Evolutionary conservation across 1,284 basidiomycete genomes (phyloP).

Genomic region (Rhizoctonia solani): DNA sequence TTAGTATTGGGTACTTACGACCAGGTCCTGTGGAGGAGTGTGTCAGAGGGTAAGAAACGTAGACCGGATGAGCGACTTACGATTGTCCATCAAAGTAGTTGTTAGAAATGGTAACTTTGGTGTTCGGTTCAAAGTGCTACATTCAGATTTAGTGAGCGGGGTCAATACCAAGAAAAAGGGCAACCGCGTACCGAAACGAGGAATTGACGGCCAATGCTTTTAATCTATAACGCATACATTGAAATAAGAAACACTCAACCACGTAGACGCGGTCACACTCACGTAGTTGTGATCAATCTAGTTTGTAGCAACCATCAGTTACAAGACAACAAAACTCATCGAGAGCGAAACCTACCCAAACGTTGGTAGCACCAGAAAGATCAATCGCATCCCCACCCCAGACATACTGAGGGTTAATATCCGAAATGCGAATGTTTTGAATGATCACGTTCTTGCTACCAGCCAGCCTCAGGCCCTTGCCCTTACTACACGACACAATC

Average conservation of each 20-base stretch:
- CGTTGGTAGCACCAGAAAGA: slow-evolving; percentile 37
- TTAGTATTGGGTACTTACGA: slow-evolving; percentile 13
- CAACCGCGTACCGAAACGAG: slow-evolving; percentile 40
- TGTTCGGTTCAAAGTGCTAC: slow-evolving; percentile 3
- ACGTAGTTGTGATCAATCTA: slow-evolving; percentile 40
- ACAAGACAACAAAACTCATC: neutral
- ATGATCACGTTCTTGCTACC: slow-evolving; percentile 14
- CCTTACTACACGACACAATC: neutral
- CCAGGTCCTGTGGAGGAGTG: neutral
- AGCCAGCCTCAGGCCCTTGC: neutral
- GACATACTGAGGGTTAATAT: slow-evolving; percentile 6
- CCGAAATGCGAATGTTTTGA: neutral
- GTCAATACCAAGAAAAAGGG: neutral
- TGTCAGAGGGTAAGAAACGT: neutral
- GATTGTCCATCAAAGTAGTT: slow-evolving; percentile 20
- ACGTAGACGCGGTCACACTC: neutral
- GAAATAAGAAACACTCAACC: neutral
- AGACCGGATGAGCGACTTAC: slow-evolving; percentile 1
- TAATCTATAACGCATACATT: slow-evolving; percentile 32
- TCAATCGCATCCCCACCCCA: slow-evolving; percentile 43
- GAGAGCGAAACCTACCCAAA: slow-evolving; percentile 41
- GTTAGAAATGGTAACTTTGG: slow-evolving; percentile 18
- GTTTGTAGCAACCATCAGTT: slow-evolving; percentile 10
- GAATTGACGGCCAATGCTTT: slow-evolving; percentile 44
- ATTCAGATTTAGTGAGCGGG: neutral